Conservation (phyloP, 2,329 filamentous ascomycete species). For the Alternaria incomplexa region DNA sequence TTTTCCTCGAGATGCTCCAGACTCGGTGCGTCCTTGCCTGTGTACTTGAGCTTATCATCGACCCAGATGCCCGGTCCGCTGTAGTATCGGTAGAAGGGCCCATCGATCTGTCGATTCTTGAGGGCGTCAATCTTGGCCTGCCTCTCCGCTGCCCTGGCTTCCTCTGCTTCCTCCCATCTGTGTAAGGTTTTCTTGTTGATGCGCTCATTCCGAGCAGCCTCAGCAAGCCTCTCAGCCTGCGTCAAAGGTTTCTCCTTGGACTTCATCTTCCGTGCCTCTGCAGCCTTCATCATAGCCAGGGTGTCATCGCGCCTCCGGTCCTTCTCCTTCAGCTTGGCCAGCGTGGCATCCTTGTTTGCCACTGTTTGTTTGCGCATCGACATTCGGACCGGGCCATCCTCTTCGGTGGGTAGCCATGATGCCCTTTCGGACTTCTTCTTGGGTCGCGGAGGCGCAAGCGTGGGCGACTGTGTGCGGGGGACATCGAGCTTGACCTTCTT, state of each 20-base stretch:
- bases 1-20: slow-evolving; percentile 47
- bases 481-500: slow-evolving; percentile 49
- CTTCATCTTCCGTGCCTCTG: slow-evolving; percentile 69
- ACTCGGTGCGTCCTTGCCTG: slow-evolving; percentile 59
- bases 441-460: slow-evolving; percentile 53
- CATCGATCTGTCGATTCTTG: slow-evolving; percentile 83
- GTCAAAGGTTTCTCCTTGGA: slow-evolving; percentile 82
- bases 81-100: slow-evolving; percentile 90
- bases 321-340: slow-evolving; percentile 76
- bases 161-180: slow-evolving; percentile 92
- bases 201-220: slow-evolving; percentile 83
- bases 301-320: slow-evolving; percentile 74
- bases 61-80: slow-evolving; percentile 87
- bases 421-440: slow-evolving; percentile 76
- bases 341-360: slow-evolving; percentile 62
- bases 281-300: slow-evolving; percentile 67
- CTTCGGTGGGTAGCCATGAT: slow-evolving; percentile 70
- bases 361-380: slow-evolving; percentile 69
- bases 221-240: slow-evolving; percentile 81
- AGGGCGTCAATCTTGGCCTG: slow-evolving; percentile 83
- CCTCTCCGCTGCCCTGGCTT: slow-evolving; percentile 82
- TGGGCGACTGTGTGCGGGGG: slow-evolving; percentile 50
- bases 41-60: slow-evolving; percentile 73
- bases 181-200: slow-evolving; percentile 89
- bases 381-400: slow-evolving; percentile 67